Conservation (phyloP, 495 filamentous ascomycete genomes). For the Aspergillus mulundensis region DNA sequence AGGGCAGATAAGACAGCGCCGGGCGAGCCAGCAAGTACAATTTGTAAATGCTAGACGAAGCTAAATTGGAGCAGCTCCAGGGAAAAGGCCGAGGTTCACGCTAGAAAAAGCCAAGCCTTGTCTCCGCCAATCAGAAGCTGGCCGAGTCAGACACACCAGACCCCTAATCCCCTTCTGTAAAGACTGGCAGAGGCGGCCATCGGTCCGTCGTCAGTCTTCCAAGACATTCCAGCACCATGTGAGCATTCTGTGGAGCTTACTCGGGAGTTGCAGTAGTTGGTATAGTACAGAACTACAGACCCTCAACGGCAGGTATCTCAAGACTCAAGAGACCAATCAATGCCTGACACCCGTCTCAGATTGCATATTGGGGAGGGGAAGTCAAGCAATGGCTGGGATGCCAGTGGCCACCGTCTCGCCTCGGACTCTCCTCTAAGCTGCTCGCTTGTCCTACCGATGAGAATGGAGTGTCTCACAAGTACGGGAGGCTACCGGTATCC, state of each 20-base stretch:
- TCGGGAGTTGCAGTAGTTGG: not conserved
- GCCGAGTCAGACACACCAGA: slow-evolving; percentile 17
- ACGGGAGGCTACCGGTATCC: not conserved
- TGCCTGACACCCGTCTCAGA: not conserved
- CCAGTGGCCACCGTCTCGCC: not conserved
- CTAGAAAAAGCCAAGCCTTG: slow-evolving; percentile 24
- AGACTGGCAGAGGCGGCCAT: not conserved
- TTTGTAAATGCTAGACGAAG: not conserved
- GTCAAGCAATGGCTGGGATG: not conserved
- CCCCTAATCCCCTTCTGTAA: slow-evolving; percentile 5
- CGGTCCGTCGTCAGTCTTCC: slow-evolving; percentile 3
- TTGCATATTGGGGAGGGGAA: not conserved
- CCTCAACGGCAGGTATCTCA: not conserved
- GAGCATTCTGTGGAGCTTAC: slow-evolving; percentile 5
- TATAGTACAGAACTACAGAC: not conserved
- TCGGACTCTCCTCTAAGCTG: not conserved
- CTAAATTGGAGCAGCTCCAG: not conserved
- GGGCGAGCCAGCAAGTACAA: not conserved
- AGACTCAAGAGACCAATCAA: slow-evolving; percentile 3
- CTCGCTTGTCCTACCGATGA: not conserved
- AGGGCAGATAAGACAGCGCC: not conserved
- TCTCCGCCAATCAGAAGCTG: slow-evolving; percentile 14
- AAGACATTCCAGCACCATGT: slow-evolving; percentile 20
- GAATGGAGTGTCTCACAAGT: not conserved
- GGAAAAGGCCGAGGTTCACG: slow-evolving; percentile 9